Conservation (phyloP, 1,284 basidiomycete species). For the Rhodotorula sp. region DNA sequence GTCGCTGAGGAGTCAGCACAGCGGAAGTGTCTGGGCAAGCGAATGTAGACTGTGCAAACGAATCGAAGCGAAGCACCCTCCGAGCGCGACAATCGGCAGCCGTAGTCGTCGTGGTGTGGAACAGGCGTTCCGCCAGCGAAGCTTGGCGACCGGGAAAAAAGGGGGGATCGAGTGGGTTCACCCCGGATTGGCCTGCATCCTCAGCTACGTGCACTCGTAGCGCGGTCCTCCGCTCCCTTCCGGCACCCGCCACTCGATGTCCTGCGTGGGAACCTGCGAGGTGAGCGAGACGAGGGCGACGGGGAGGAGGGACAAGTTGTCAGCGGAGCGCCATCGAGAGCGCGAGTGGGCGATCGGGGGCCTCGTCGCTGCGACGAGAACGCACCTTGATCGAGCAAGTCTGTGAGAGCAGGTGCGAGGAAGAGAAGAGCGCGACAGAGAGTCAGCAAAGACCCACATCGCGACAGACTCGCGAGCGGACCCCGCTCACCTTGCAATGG, state of each 20-base stretch:
- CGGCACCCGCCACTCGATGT: slow-evolving; percentile 88
- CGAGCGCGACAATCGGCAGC: no score
- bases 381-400: slow-evolving; percentile 80
- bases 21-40: no score
- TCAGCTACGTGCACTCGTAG: neutral
- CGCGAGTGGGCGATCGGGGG: no score
- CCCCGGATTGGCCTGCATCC: slow-evolving; percentile 50
- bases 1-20: no score
- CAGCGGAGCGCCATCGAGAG: neutral
- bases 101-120: no score
- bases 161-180: neutral
- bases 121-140: no score
- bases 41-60: no score
- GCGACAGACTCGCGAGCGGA: neutral
- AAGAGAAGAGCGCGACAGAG: neutral
- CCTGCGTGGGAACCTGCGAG: slow-evolving; percentile 55
- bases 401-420: slow-evolving; percentile 25
- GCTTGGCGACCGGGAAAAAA: no score
- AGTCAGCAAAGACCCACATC: neutral
- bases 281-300: neutral
- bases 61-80: no score
- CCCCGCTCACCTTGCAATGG: slow-evolving; percentile 71
- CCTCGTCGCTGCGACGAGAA: no score
- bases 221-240: slow-evolving; percentile 84
- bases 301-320: neutral